Conservation (phyloP, 2,329 filamentous ascomycete species). For the Alternaria burnsii region DNA sequence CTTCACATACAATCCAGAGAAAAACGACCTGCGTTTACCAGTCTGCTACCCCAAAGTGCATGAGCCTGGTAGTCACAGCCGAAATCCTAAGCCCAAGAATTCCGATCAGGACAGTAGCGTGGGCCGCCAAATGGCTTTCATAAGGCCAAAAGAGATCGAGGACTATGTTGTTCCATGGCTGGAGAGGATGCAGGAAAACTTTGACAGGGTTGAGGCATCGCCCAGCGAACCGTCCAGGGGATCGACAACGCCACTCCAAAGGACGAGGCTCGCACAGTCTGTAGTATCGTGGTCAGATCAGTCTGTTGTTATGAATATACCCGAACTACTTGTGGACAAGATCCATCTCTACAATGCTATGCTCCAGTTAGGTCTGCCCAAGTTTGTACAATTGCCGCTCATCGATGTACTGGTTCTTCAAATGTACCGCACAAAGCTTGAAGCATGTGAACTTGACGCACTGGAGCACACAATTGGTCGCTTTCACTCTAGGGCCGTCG, state of each 20-base stretch:
- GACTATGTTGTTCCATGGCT: constrained; percentile 29
- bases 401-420: constrained; percentile 23
- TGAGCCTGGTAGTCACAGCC: background rate
- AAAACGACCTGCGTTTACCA: constrained; percentile 17
- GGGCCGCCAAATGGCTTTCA: constrained; percentile 21
- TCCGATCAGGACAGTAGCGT: too few relatives aligned
- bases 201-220: background rate
- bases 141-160: constrained; percentile 17
- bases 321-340: constrained; percentile 18
- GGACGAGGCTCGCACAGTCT: background rate
- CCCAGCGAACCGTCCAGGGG: background rate
- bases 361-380: constrained; percentile 27
- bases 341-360: constrained; percentile 35
- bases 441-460: constrained; percentile 20
- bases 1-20: constrained; percentile 19
- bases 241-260: background rate
- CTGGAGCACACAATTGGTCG: constrained; percentile 30
- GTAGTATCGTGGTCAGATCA: background rate
- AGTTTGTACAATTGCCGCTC: constrained; percentile 18
- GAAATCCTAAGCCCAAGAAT: too few relatives aligned
- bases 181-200: constrained; percentile 2
- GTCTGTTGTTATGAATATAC: constrained; percentile 13
- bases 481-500: constrained; percentile 20
- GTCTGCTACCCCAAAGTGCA: constrained; percentile 16
- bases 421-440: constrained; percentile 21